phyloP scores from a whole-genome alignment of 176 grass and related monocot genomes.

The Poa annua region DNA sequence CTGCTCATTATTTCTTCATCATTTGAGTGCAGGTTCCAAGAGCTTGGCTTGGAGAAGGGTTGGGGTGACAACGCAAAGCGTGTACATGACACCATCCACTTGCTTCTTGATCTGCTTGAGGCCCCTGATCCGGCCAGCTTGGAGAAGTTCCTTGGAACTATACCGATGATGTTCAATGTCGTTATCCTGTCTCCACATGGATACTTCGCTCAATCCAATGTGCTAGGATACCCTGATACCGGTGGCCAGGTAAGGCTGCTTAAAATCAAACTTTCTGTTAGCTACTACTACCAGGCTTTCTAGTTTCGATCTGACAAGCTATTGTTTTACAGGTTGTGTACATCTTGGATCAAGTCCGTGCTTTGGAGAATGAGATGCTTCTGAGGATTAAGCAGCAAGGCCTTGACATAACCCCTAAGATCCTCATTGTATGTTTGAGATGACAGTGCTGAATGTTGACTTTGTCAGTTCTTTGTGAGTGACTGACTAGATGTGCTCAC shows the following conservation, averaged over 20 bases:
- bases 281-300: neutral
- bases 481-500: constrained; percentile 1
- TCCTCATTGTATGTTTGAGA: constrained; percentile 79
- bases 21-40: constrained; percentile 70
- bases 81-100: constrained; percentile 71
- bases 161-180: constrained; percentile 97
- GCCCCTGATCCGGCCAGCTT: constrained; percentile 91
- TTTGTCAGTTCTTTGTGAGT: neutral
- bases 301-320: constrained; percentile 26
- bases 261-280: neutral
- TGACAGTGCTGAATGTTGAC: neutral
- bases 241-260: constrained; percentile 78
- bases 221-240: constrained; percentile 96
- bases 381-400: constrained; percentile 99
- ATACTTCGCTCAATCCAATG: constrained; percentile 97
- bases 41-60: constrained; percentile 91
- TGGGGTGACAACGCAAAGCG: constrained; percentile 89
- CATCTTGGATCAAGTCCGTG: constrained; percentile 97
- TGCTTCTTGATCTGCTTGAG: constrained; percentile 95
- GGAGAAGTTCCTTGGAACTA: constrained; percentile 93
- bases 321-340: constrained; percentile 75
- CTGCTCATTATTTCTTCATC: constrained; percentile 26
- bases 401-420: constrained; percentile 91
- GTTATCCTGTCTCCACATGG: constrained; percentile 97
- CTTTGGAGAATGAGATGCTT: constrained; percentile 98